Evolutionary conservation across 257 asterid species (phyloP), one percentile per base, ranked within the genome.

Genomic region (Penstemon barbatus): DNA sequence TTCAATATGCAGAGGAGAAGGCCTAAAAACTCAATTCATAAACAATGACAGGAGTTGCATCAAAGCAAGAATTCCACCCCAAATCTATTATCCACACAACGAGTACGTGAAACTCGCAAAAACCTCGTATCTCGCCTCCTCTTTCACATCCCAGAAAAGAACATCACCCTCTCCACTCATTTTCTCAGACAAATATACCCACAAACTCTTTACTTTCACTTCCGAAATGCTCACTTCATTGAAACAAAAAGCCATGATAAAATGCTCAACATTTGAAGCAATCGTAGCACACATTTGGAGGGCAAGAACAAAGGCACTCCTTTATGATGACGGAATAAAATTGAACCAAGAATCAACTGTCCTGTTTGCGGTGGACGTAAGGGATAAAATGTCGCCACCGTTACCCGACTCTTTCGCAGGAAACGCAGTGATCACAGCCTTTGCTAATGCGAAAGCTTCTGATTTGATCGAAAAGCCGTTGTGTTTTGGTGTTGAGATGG

Each of bases 211-310:
- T 75, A 12, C 61, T 6, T 79, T 79, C 76, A 62, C 71, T 42
- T 48, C 75, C 9, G 54, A 77, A 60, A 79, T 59, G 67, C 74
- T 82, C 54, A 19, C 5, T 11, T 4, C 18, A 0, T 18, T 82
- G 5, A 82, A 82, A 62, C 19, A 46, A 18, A 65, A 61, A n/a
- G 75, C 79, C 56, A 61, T 3, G 37, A 8, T 64, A 19, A 77
- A 74, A 6, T 79, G 85, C 72, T 82, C 87, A 3, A 82, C 84
- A 3, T 82, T 82, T 44, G 87, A 82, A 6, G 84, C 75, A 11
- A 68, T 82, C 41, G 67, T 76, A 38, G 84, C 80, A 19, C 84
- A 82, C 67, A 38, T 82, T 12, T 82, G 84, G 87, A 71, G 40
- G 33, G 74, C 84, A 15, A 74, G 87, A 60, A 70, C 84, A 57